These are phyloP conservation scores for Phlegmacium glaucopus DNA, from an alignment of 768 basidiomycete species.

Conservation along the genomic window DNA sequence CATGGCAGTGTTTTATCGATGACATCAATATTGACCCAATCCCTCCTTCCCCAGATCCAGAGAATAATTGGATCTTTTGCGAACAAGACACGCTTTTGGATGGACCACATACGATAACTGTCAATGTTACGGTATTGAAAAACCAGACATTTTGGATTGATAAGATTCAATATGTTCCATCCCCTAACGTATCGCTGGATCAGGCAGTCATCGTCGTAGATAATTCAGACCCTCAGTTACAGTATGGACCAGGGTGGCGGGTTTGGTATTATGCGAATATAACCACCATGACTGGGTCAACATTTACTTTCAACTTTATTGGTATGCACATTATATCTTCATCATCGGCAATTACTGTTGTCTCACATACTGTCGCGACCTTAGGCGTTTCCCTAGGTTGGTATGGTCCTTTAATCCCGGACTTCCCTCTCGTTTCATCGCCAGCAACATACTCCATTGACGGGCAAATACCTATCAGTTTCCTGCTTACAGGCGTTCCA, in stretches of 20 bases:
- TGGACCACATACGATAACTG: constrained; percentile 8
- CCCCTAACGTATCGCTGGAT: constrained; percentile 1
- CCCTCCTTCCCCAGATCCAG: not conserved
- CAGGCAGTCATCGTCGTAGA: constrained; percentile 1
- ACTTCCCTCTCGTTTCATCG: constrained; percentile 12
- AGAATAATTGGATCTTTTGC: constrained; percentile 5
- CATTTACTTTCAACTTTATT: too few relatives aligned
- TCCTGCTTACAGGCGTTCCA: constrained; percentile 18
- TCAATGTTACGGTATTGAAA: constrained; percentile 6
- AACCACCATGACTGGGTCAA: too few relatives aligned
- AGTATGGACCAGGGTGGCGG: constrained; percentile 7
- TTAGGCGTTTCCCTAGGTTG: constrained; percentile 20
- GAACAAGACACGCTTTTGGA: constrained; percentile 5
- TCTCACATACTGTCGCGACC: too few relatives aligned
- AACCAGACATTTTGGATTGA: constrained; percentile 10
- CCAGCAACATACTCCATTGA: constrained; percentile 24
- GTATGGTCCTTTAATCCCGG: constrained; percentile 20
- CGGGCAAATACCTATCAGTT: constrained; percentile 9
- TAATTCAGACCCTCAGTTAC: constrained; percentile 1
- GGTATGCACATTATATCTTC: too few relatives aligned
- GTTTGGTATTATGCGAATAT: too few relatives aligned
- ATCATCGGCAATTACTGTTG: not conserved
- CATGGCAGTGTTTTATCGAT: constrained; percentile 16
- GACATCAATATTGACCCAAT: constrained; percentile 3
- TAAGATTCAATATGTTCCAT: constrained; percentile 3